These are phyloP conservation scores for Myxozyma vanderwaltii DNA, from an alignment of 805 yeast genomes.

Conservation along the genomic window DNA sequence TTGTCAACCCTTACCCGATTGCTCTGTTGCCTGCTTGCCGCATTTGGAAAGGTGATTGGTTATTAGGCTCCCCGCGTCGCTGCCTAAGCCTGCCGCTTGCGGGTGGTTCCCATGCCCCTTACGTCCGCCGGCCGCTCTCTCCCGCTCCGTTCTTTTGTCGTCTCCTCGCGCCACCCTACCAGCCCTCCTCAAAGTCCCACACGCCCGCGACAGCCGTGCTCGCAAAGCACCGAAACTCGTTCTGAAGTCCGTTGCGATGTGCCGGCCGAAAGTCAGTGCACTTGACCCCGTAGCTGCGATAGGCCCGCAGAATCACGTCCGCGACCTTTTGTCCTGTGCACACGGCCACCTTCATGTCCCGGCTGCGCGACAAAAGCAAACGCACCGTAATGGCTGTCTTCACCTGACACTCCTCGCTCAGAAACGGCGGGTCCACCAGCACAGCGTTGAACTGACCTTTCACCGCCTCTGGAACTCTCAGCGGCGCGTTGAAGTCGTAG, in stretches of 20 bases:
- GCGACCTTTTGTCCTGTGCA: conserved; percentile 92
- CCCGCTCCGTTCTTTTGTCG: no score
- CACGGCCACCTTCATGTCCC: conserved; percentile 51
- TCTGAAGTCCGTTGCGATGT: conserved; percentile 82
- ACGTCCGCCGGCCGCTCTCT: no score
- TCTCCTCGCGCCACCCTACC: no score
- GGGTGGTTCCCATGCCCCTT: background rate
- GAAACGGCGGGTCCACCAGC: conserved; percentile 84
- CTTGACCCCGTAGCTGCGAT: conserved; percentile 59
- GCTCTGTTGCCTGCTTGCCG: background rate
- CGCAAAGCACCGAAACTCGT: conserved; percentile 86
- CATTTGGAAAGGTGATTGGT: background rate
- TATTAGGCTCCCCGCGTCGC: background rate
- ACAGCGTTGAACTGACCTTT: conserved; percentile 68
- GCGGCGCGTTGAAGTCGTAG: conserved; percentile 76
- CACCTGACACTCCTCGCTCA: conserved; percentile 78
- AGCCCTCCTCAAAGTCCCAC: conserved; percentile 56
- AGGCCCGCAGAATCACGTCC: conserved; percentile 58
- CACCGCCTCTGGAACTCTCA: conserved; percentile 57
- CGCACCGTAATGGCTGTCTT: conserved; percentile 67
- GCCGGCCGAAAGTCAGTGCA: conserved; percentile 70
- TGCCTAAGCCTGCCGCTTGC: background rate
- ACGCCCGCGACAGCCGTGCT: conserved; percentile 60
- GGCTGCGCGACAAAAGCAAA: conserved; percentile 47
- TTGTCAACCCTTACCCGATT: conserved; percentile 2